These are phyloP conservation scores for Eimeria maxima DNA, from an alignment of 169 alveolate genomes.

Conservation along the genomic window DNA sequence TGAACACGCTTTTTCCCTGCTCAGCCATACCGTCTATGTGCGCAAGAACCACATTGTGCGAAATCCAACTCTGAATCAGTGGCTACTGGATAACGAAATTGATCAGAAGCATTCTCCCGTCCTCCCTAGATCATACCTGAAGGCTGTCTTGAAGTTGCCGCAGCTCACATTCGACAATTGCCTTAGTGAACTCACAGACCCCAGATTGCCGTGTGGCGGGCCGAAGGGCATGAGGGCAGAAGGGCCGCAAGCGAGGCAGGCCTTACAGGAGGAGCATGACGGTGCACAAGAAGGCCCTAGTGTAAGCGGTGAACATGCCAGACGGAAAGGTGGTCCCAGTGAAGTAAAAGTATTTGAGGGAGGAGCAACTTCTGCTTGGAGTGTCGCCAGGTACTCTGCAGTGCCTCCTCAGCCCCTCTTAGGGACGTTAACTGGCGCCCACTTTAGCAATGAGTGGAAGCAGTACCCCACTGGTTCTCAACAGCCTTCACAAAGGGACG, in stretches of 20 bases:
- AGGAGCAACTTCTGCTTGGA: no score
- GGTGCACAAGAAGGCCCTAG: no score
- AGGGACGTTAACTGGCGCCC: no score
- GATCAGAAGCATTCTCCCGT: neutral
- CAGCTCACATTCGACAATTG: neutral
- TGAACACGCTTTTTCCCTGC: neutral
- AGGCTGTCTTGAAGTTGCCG: neutral
- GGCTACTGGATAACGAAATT: neutral
- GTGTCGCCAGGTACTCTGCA: no score
- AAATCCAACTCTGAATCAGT: neutral
- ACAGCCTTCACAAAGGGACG: no score
- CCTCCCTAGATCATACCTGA: neutral
- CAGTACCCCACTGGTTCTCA: no score
- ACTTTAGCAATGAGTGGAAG: no score
- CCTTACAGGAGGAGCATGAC: no score
- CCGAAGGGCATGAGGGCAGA: neutral
- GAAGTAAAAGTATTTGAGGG: no score
- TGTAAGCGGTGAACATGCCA: no score
- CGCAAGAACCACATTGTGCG: conserved; percentile 1
- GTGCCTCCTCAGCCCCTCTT: no score
- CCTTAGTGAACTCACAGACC: neutral
- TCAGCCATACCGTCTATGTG: neutral
- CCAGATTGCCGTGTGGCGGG: neutral
- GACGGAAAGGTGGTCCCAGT: no score
- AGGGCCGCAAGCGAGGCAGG: neutral